A percentile compares a stretch with the other conserved stretches of the same genome.
Evolutionary conservation across 2,329 filamentous ascomycete genomes (phyloP).

Genomic region (Bretziella fagacearum): DNA sequence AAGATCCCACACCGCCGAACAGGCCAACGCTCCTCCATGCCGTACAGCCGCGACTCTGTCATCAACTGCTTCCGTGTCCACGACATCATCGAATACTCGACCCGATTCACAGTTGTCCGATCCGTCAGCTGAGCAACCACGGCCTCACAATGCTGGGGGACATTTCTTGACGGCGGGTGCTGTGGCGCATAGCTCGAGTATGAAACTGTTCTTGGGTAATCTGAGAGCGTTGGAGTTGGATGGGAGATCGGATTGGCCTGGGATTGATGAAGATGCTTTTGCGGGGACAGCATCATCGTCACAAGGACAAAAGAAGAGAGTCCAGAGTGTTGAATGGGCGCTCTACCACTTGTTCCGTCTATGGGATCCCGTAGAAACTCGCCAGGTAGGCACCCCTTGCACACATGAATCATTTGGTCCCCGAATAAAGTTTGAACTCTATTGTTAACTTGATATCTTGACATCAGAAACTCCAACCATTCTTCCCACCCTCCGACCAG

Average conservation of each 20-base stretch:
- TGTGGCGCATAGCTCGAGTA: constrained; percentile 24
- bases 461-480: constrained; percentile 63
- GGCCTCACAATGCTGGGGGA: neutral
- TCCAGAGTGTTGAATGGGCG: constrained; percentile 74
- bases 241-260: constrained; percentile 60
- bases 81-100: neutral
- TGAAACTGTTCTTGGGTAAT: constrained; percentile 63
- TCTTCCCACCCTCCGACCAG: constrained; percentile 80
- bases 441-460: constrained; percentile 9
- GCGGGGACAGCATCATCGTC: constrained; percentile 38
- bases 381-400: constrained; percentile 49
- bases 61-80: neutral
- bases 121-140: neutral
- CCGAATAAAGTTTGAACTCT: neutral
- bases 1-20: constrained; percentile 7
- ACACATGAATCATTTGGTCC: neutral
- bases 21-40: neutral
- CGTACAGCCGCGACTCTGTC: constrained; percentile 2
- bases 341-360: constrained; percentile 73
- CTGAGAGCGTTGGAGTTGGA: constrained; percentile 71
- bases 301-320: constrained; percentile 64
- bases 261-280: constrained; percentile 53
- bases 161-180: neutral
- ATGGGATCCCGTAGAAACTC: constrained; percentile 63
- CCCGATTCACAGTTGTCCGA: constrained; percentile 1